Base-by-base conservation (phyloP, 2,329 filamentous ascomycete species). In the Aspergillus tubingensis region DNA sequence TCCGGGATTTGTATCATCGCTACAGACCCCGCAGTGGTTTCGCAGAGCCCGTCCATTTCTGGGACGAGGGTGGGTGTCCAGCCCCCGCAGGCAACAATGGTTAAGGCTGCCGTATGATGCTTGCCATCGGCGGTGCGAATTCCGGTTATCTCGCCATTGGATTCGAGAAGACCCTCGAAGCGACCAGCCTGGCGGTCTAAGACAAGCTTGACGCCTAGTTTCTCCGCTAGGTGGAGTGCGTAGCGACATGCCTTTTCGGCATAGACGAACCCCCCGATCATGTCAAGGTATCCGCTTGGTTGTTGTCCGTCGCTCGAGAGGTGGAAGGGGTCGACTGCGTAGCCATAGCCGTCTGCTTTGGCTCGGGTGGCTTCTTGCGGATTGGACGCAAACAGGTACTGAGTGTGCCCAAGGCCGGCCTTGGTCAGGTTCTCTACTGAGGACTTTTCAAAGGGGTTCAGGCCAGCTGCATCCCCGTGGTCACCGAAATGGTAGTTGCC, bases 1-100 rank as follows among this genome's bases (percentile, higher is more conserved):
- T 66, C 61, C 0, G 83, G 81, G 1, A 85, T 71, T 27, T 78
- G 73, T 36, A 84, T 70, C 10, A 78, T 70, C 0, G 76, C 74
- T 3, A 84, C 79, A 0, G 76, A 78, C 0, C 82, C 81, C 0
- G 76, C 79, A 0, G 82, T 83, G 0, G 81, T 77, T 65, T 85
- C 82, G n/a, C 77, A 75, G 0, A 84, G 66, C 0, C 70, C 69
- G 47, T 80, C 76, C 0, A 81, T 66, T 8, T 75, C 66, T 0
- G 80, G 78, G 1, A 82, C 53, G 1, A 82, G 62, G 2, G 71
- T 66, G 0, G 79, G 80, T 0, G 80, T 82, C 76, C 79, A 81
- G 1, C 76, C 76, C 1, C 80, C 80, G 52, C 77, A 77, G 0
- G 79, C 79, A 36, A 81, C 63, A 43, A 82, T 70, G 3, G 71